phyloP scores from a whole-genome alignment of 1,139 yeast species.

The Oligophagozyma castellii region DNA sequence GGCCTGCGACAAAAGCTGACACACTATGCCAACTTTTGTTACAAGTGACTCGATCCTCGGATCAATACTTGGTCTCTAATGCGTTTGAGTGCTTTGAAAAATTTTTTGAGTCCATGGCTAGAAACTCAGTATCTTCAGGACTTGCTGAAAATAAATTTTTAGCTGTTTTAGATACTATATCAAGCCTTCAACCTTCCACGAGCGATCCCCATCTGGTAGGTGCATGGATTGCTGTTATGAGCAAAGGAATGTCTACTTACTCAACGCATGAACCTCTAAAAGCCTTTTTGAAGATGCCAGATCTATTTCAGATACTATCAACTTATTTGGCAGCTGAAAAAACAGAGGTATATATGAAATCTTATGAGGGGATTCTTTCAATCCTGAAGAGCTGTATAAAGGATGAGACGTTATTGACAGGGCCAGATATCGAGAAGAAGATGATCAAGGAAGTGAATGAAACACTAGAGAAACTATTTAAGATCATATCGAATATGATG shows the following conservation, averaged over 20 bases:
- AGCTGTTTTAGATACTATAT: constrained; percentile 53
- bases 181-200: constrained; percentile 67
- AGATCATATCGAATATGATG: constrained; percentile 42
- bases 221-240: constrained; percentile 89
- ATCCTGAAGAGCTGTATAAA: constrained; percentile 53
- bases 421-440: constrained; percentile 32
- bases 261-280: constrained; percentile 43
- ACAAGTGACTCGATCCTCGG: constrained; percentile 67
- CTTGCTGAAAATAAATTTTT: constrained; percentile 45
- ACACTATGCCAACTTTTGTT: constrained; percentile 63
- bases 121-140: constrained; percentile 14
- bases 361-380: constrained; percentile 79
- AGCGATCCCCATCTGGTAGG: constrained; percentile 82
- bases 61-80: constrained; percentile 67
- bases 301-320: constrained; percentile 42
- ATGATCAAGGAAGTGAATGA: constrained; percentile 44
- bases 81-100: constrained; percentile 83
- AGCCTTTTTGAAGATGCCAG: constrained; percentile 44
- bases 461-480: constrained; percentile 40
- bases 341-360: constrained; percentile 55
- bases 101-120: constrained; percentile 55
- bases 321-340: constrained; percentile 55
- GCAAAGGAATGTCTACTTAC: constrained; percentile 69
- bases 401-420: constrained; percentile 39
- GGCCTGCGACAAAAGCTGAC: constrained; percentile 67